These are phyloP conservation scores for Fusarium chlamydosporum DNA, from an alignment of 2,329 filamentous ascomycete species.

Conservation along the genomic window DNA sequence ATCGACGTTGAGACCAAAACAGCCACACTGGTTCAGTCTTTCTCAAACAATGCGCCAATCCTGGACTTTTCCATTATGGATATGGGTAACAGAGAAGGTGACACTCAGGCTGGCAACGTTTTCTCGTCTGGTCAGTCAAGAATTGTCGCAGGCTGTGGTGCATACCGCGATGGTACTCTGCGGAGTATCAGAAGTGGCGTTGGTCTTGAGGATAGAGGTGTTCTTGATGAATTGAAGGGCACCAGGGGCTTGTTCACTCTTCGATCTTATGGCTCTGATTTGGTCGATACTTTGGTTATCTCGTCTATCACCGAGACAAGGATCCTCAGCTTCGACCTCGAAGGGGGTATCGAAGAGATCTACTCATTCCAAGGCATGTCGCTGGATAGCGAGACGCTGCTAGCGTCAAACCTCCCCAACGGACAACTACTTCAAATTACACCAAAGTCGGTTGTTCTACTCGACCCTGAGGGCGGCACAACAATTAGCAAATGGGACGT, in stretches of 20 bases:
- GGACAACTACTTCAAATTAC: slow-evolving; percentile 83
- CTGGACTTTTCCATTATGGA: slow-evolving; percentile 97
- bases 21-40: slow-evolving; percentile 77
- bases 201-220: slow-evolving; percentile 87
- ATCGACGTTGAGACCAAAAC: slow-evolving; percentile 61
- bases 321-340: slow-evolving; percentile 79
- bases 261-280: slow-evolving; percentile 62
- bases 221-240: slow-evolving; percentile 82
- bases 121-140: slow-evolving; percentile 96
- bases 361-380: slow-evolving; percentile 79
- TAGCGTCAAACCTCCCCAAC: slow-evolving; percentile 75
- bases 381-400: slow-evolving; percentile 78
- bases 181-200: slow-evolving; percentile 94
- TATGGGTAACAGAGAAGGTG: slow-evolving; percentile 86
- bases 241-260: slow-evolving; percentile 81
- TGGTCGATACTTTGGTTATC: slow-evolving; percentile 79
- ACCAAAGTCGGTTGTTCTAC: slow-evolving; percentile 70
- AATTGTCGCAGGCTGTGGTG: slow-evolving; percentile 93
- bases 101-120: slow-evolving; percentile 81
- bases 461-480: slow-evolving; percentile 71
- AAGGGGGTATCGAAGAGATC: slow-evolving; percentile 88
- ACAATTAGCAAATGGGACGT: slow-evolving; percentile 71
- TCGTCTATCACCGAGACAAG: slow-evolving; percentile 88
- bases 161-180: slow-evolving; percentile 88
- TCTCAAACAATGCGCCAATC: slow-evolving; percentile 86